Conservation (phyloP, 129 eudicot species). For the Flaveria robusta region DNA sequence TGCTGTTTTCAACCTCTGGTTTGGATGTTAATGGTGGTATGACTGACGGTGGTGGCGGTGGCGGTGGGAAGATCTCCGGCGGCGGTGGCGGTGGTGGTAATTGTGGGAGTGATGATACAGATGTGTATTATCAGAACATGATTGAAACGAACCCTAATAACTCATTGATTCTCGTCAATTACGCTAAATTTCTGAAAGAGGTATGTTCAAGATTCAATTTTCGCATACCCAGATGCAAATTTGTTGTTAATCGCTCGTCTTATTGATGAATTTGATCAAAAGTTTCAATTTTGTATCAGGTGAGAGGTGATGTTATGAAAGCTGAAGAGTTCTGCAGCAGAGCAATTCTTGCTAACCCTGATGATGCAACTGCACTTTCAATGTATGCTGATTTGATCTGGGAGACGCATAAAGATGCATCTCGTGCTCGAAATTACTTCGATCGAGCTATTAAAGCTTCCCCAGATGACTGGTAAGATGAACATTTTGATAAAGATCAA, state of each 20-base stretch:
- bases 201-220: slow-evolving; percentile 13
- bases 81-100: slow-evolving; percentile 23
- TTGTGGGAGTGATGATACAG: slow-evolving; percentile 41
- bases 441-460: slow-evolving; percentile 77
- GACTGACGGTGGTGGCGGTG: slow-evolving; percentile 32
- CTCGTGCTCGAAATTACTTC: slow-evolving; percentile 64
- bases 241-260: not conserved
- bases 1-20: slow-evolving; percentile 40
- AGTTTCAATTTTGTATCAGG: slow-evolving; percentile 39
- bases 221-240: not conserved
- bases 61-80: slow-evolving; percentile 9
- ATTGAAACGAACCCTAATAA: slow-evolving; percentile 61
- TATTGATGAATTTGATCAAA: too few relatives aligned
- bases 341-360: slow-evolving; percentile 74
- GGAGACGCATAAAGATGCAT: slow-evolving; percentile 72
- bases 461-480: slow-evolving; percentile 71
- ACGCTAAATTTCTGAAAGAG: slow-evolving; percentile 72
- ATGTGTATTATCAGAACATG: slow-evolving; percentile 59
- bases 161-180: slow-evolving; percentile 57
- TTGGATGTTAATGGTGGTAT: slow-evolving; percentile 37
- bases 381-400: slow-evolving; percentile 74
- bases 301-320: slow-evolving; percentile 51
- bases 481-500: not conserved
- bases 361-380: slow-evolving; percentile 67
- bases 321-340: slow-evolving; percentile 89